A percentile compares a stretch with the other conserved stretches of the same genome.
Conservation (phyloP, 768 basidiomycete species). For the Lyophyllum shimeji region DNA sequence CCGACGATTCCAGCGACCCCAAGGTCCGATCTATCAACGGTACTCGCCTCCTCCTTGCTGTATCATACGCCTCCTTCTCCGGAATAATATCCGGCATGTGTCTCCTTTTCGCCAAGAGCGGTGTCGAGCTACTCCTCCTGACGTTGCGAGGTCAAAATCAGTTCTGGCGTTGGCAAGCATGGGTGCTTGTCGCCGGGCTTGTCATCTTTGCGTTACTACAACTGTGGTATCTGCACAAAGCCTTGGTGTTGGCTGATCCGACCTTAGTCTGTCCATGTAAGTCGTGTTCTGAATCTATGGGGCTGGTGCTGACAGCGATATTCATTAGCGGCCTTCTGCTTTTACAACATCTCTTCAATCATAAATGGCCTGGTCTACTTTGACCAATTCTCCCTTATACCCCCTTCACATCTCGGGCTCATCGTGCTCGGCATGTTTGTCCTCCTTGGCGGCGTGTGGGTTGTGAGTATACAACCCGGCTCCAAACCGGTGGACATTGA, state of each 20-base stretch:
- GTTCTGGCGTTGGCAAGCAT: conserved; percentile 82
- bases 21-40: conserved; percentile 33
- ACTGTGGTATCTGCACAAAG: conserved; percentile 82
- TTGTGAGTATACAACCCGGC: conserved; percentile 76
- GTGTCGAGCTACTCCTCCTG: conserved; percentile 82
- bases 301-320: conserved; percentile 16
- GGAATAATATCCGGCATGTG: conserved; percentile 93
- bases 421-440: conserved; percentile 76
- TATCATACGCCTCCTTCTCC: conserved; percentile 85
- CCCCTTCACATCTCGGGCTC: conserved; percentile 66
- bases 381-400: conserved; percentile 75
- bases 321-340: conserved; percentile 80
- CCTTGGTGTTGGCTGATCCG: conserved; percentile 77
- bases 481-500: conserved; percentile 51
- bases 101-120: conserved; percentile 90
- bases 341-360: conserved; percentile 92
- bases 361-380: conserved; percentile 90
- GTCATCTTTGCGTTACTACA: conserved; percentile 77
- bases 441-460: conserved; percentile 86
- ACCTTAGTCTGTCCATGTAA: conserved; percentile 83
- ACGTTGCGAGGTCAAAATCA: conserved; percentile 77
- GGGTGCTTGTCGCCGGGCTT: conserved; percentile 75
- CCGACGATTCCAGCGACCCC: conserved; percentile 19
- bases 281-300: conserved; percentile 25
- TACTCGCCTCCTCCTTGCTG: conserved; percentile 64